Base-by-base conservation (phyloP, 345 rosid species). In the Hibiscus trionum region DNA sequence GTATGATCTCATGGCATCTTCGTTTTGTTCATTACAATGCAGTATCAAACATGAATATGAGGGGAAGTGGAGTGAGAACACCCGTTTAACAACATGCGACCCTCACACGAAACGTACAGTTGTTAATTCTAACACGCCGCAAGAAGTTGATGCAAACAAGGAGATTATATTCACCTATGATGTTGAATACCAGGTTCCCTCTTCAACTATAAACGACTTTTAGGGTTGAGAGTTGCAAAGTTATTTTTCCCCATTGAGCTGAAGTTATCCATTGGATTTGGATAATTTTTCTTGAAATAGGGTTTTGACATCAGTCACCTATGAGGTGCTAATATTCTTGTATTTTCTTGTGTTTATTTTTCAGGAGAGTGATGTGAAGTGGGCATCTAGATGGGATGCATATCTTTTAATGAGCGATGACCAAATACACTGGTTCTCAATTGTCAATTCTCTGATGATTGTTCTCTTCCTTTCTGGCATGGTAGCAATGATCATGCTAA, bases 351-450 rank as follows among this genome's bases (percentile, higher is more conserved):
- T 63, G 67, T 33, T 56, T 3, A 12, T 71, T 16, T 66, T 73
- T 89, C 39, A 89, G 91, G 91, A 89, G 71, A 87, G 91, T 70
- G 88, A 87, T 74, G 95, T 89, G 77, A 89, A 89, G 84, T 87
- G 95, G 95, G 95, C 91, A 44, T 89, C 95, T 61, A 86, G 95
- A 77, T 89, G 95, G 95, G 95, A 89, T 84, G 90, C 95, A 55
- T 89, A 89, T 75, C 95, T 89, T 67, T 78, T 49, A 31, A 89
- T 89, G 90, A 87, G 83, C 11, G 95, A 89, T 67, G 90, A 57
- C 72, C 95, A 90, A 79, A 87, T 90, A 52, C 94, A 89, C 73
- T 89, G 95, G 95, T 89, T 87, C 72, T 89, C 95, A 19, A 82
- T 89, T n/a, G 91, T 89, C 76, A 89, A 89, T 65, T 89, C 91